Base-by-base conservation (phyloP, 257 asterid species). In the Nicotiana undulata region DNA sequence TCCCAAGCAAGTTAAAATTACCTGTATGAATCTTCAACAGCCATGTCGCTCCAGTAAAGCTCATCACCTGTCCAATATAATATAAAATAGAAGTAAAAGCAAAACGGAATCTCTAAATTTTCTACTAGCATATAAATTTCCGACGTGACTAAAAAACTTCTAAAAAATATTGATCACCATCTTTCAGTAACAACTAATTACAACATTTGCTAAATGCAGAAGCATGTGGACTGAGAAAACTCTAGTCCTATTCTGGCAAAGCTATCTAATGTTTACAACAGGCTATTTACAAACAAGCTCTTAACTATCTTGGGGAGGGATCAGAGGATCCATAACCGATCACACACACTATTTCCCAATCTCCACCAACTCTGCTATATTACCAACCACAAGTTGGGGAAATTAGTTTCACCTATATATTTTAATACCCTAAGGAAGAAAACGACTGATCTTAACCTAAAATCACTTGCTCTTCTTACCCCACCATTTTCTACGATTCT, bases 401-500 rank as follows among this genome's bases (percentile, higher is more conserved):
- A 60, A 18, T 58, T 63, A 9, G 79, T 17, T 52, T 76, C 59
- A 72, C 24, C 81, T 78, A 82, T 11, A 63, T 59, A 49, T 32
- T 67, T 63, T 81, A 59, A 77, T 81, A 77, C 26, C 63, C 80
- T 49, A 56, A 8, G 46, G 52, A 49, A 55, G 40, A 44, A 83
- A 20, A 75, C 1, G 51, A 63, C 24, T 51, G 40, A 28, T 28
- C 51, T 32, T 70, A 68, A 82, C 80, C 81, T 81, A 82, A 26
- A 28, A 66, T 81, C 81, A 86, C 55, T 85, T 85, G 89, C 80
- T 87, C 86, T 79, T 90, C 90, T 84, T 91, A 70, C 91, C 97
- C 97, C 97, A 92, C 98, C 97, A 94, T 77, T 64, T 86, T 70
- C 88, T 84, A 66, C 83, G 75, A 75, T 37, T 89, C 83, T 82